Conservation (phyloP, 257 asterid genomes). For the Ligustrum vulgare region DNA sequence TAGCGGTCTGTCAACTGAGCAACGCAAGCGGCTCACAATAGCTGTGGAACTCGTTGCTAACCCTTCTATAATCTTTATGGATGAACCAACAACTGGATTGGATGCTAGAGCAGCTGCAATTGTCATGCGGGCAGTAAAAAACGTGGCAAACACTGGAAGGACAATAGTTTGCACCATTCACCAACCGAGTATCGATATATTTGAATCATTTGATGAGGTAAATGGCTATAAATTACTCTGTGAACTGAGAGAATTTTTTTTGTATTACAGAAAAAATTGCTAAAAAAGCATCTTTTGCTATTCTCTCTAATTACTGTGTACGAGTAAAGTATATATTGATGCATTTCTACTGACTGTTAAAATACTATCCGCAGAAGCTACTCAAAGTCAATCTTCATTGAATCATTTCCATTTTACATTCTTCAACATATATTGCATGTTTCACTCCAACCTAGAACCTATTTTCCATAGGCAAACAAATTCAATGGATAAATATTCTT, state of each 20-base stretch:
- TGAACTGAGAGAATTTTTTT: background rate
- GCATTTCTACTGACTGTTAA: background rate
- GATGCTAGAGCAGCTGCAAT: constrained; percentile 41
- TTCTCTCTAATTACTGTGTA: background rate
- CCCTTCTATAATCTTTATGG: constrained; percentile 37
- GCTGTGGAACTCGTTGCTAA: constrained; percentile 40
- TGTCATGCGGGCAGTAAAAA: constrained; percentile 34
- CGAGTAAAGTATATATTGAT: background rate
- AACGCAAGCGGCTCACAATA: constrained; percentile 34
- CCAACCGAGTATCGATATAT: constrained; percentile 36
- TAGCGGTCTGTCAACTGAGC: constrained; percentile 35
- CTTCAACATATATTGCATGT: background rate
- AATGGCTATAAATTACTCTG: background rate
- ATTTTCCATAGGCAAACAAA: background rate
- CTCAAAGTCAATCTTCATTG: background rate
- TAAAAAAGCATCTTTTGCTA: background rate
- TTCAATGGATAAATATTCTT: background rate
- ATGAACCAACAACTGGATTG: constrained; percentile 35
- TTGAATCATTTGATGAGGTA: constrained; percentile 41
- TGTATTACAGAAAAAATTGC: background rate
- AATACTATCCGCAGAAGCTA: background rate
- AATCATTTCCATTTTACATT: background rate
- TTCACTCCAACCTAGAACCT: background rate
- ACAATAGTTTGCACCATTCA: constrained; percentile 39
- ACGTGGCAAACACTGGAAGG: constrained; percentile 35